Evolutionary conservation across 2,329 filamentous ascomycete genomes (phyloP), one percentile per base, ranked within the genome.

Genomic region (Aspergillus eucalypticola): DNA sequence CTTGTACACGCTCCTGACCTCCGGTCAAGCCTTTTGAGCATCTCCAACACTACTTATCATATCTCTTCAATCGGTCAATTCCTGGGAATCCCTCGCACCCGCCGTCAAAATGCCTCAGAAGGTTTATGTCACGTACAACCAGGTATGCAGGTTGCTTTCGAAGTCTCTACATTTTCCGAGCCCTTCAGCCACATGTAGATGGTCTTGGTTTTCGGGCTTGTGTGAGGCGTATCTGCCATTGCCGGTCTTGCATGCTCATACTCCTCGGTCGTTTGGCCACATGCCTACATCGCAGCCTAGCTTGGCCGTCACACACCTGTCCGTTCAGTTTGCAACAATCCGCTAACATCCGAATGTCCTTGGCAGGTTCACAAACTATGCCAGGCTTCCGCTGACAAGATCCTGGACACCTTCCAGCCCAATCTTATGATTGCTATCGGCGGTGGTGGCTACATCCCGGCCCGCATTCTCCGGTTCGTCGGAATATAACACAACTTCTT

Each of bases 361-460:
- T 59, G 58, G 66, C 72, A 98, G 93, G 90, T 99, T 73, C 95
- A 99, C 87, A 96, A 96, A 81, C 87, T 98, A 75, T 99, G 95
- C 84, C 90, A 97, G 81, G 84, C 89, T 74, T 88, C 92, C 17
- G 95, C 93, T 41, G 84, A 87, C 65, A 82, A 83, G 70, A 96
- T 98, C 76, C 88, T 99, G 70, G 82, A 88, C 75, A 87, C 91
- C 15, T 92, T 96, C 84, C 85, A 92, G 75, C 95, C 95, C 41
- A 91, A 96, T 78, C 90, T 99, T 69, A 96, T 99, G 85, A 96
- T 99, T 78, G 95, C 95, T 75, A 98, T 98, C 76, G 95, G 95
- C 71, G 95, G 95, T 66, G 95, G 95, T 71, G 95, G 95, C 72
- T 99, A 97, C 79, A 92, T 99, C 42, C 95, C 95, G 63, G 95